Evolutionary conservation across 2,329 filamentous ascomycete genomes (phyloP), one percentile per base, ranked within the genome.

Genomic region (Cladophialophora bantiana): DNA sequence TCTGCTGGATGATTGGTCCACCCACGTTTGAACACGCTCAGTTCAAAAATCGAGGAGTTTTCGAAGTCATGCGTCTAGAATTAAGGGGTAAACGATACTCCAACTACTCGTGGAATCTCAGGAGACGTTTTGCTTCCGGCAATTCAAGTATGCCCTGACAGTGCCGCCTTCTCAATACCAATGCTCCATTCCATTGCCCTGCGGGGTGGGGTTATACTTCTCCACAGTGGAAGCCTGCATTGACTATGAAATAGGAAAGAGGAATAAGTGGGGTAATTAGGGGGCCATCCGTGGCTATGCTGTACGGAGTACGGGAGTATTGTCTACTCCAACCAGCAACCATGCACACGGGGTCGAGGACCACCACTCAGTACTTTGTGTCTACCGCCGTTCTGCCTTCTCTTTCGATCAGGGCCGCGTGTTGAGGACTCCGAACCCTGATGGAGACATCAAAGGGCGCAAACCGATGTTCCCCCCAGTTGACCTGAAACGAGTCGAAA

Each of bases 381-480:
- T 67, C 68, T 7, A 69, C 62, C 2, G 68, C 68, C 10, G 38
- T n/a, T 55, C 62, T 65, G 18, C 67, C 64, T 40, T 70, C 68
- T 7, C 62, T 64, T 40, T 68, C 65, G 20, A 75, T 71, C 40
- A 74, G 62, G 5, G 64, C 63, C 20, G 64, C 68, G 67, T 75
- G 72, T 36, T 66, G 64, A 20, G 66, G 62, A 42, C 71, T 73
- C 26, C 73, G 66, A 40, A 70, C 59, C 31, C 64, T 71, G 55
- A 74, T 73, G 40, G 70, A 72, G 12, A 77, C 72, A 7, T 73
- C 72, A 52, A 76, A 77, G 1, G 75, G 69, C 5, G 74, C 66
- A 73, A 74, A 65, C 64, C 72, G 7, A 69, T 67, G 59, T 32
- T 67, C 67, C 4, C 54, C 62, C 67, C 65, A 69, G 32, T 59